Evolutionary conservation across 192 early-diverging fungal species (phyloP), one percentile per base, ranked within the genome.

Genomic region (Podila horticola): DNA sequence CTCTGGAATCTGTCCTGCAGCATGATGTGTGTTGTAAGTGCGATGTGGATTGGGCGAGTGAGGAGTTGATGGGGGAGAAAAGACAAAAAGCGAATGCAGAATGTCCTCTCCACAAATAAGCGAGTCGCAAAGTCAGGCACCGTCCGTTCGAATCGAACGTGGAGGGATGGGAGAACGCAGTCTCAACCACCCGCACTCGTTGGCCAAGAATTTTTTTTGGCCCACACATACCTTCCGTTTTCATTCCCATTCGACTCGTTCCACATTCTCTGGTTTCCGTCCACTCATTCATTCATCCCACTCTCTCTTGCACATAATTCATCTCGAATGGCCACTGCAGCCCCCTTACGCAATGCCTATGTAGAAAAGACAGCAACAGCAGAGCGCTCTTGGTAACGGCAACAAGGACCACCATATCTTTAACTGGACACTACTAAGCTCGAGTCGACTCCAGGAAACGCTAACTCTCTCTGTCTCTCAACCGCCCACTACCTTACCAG

Each of bases 331-430:
- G 51, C 66, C 52, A 38, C 57, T 30, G n/a, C 68, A 49, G 45
- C 74, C 11, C n/a, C 77, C 10, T 51, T 81, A 11, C 71, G 77
- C 61, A 81, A 81, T 49, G 77, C 71, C 33, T 81, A 81, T 29
- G 0, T 81, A 12, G 77, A 81, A 30, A 81, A 81, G 62, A 73
- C 77, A 7, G 77, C 77, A 15, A 66, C 71, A 0, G 58, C 60
- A 3, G 77, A 81, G 49, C 77, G 77, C 31, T 69, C 77, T 59
- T 81, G 77, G 77, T 73, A 36, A 69, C 59, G 22, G 24, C 9
- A 17, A 30, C 3, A 4, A 15, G 51, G n/a, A n/a, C 30, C 30
- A 17, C 24, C 52, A 58, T 22, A n/a, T 28, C 28, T 26, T 55
- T 10, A 19, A 28, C 19, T 10, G 10, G 13, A 12, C 10, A 4